phyloP scores from a whole-genome alignment of 257 asterid species.

The Solanum chilense region DNA sequence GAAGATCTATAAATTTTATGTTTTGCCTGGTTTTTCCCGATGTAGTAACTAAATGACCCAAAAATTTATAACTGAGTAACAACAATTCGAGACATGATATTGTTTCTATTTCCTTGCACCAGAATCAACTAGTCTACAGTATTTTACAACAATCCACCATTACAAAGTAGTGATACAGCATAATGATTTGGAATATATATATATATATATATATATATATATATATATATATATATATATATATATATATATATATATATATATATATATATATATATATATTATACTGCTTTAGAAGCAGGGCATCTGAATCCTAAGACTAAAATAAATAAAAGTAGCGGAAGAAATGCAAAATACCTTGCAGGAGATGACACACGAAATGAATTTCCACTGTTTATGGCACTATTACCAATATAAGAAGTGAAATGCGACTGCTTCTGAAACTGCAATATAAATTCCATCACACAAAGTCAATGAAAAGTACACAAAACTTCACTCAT shows the following conservation, averaged over 20 bases:
- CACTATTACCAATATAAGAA: conserved; percentile 16
- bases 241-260: no score
- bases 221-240: no score
- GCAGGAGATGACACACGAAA: conserved; percentile 49
- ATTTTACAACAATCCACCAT: neutral
- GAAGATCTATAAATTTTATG: neutral
- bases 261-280: no score
- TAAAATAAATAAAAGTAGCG: neutral
- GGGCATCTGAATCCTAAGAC: neutral
- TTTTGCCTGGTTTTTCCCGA: neutral
- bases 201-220: no score
- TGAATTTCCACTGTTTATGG: conserved; percentile 6
- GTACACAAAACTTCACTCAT: neutral
- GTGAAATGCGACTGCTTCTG: conserved; percentile 14
- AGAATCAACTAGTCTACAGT: neutral
- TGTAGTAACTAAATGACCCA: neutral
- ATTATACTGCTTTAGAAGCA: neutral
- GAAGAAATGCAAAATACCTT: conserved; percentile 20
- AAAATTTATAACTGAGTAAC: neutral
- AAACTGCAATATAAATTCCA: conserved; percentile 1
- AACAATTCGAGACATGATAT: neutral
- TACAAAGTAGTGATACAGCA: neutral
- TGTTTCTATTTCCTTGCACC: neutral
- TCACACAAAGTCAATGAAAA: neutral
- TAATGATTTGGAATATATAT: neutral